Evolutionary conservation across 1,284 basidiomycete species (phyloP), one percentile per base, ranked within the genome.

Genomic region (Ceratobasidium theobromae): DNA sequence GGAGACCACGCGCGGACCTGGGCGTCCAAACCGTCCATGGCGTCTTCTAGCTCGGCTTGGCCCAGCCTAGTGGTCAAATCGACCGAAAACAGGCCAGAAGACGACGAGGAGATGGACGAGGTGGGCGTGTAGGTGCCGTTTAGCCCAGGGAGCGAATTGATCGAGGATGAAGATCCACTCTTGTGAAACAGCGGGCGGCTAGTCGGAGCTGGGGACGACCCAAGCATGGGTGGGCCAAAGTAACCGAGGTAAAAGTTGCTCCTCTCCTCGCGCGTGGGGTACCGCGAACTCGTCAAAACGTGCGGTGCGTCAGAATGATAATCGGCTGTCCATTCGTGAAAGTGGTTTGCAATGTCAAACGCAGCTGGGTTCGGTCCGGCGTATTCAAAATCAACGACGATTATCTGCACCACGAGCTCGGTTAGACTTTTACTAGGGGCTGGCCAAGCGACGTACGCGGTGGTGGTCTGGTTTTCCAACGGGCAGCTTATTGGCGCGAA

Each of bases 351-450:
- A 72, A 98, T 93, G 75, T 98, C 95, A 77, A 87, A 95, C 1
- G 91, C 89, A 2, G 93, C 86, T 28, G 92, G 86, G 75, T 96
- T 97, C 1, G 90, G 88, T 0, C 87, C 82, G 6, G 94, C 92
- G 74, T 97, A 98, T 78, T 98, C 95, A 74, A 96, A 97, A 77
- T 97, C 94, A 70, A 97, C 91, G 38, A 97, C 92, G 73, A 95
- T 91, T 72, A 95, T 87, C 89, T 93, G 73, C 55, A 67, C 43
- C 45, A 53, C 55, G 27, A 48, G 33, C 4, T 38, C 18, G 35
- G 40, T 48, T 25, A 46, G 32, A 28, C 48, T 53, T 12, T n/a
- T 14, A 28, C 3, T 41, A 21, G 27, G 18, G 35, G 28, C 25
- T 9, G 25, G 27, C 53, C 28, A 18, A n/a, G 48, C n/a, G 38